Base-by-base conservation (phyloP, 2,329 filamentous ascomycete genomes). In the Metarhizium robertsii region DNA sequence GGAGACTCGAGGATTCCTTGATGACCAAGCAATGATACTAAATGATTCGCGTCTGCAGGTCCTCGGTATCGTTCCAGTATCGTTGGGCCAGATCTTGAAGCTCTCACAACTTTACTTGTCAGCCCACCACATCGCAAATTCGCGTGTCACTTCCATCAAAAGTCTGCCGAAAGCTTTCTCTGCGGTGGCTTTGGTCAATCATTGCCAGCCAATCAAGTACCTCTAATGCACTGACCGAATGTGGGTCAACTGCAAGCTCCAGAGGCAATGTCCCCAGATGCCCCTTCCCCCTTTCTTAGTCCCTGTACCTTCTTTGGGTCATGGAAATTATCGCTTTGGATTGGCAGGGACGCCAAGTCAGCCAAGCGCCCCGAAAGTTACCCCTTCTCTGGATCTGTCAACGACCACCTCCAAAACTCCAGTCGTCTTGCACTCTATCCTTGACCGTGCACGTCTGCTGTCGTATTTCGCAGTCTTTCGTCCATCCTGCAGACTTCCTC, bases 321-420 rank as follows among this genome's bases (percentile, higher is more conserved):
- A 71, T 64, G 69, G 74, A 78, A 78, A 78, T 77, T 78, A 73
- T 74, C 72, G 66, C 70, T 71, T 74, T 69, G 68, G 69, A 70
- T 68, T 68, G 68, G 68, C 67, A 69, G 67, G 68, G 69, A 53
- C 53, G 50, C 36, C 47, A 55, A 56, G 51, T 52, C 53, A 53
- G 50, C 54, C 54, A 38, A 25, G 64, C 65, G 67, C 66, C 66
- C 66, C 64, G 71, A 71, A 73, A 72, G 67, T 72, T 69, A 67
- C 70, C 67, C 69, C 64, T 67, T 67, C 58, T 55, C 45, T 52
- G 54, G 46, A 43, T 43, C 51, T 53, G 42, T 47, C 53, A 50
- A 49, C 53, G 54, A 8, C 45, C 43, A 40, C 49, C 53, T 25
- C 48, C 47, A 55, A 42, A 53, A 54, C 45, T 38, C 51, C 55